A percentile compares a stretch with the other conserved stretches of the same genome.
Evolutionary conservation across 1,284 basidiomycete genomes (phyloP).

Genomic region (Wallemia hederae): DNA sequence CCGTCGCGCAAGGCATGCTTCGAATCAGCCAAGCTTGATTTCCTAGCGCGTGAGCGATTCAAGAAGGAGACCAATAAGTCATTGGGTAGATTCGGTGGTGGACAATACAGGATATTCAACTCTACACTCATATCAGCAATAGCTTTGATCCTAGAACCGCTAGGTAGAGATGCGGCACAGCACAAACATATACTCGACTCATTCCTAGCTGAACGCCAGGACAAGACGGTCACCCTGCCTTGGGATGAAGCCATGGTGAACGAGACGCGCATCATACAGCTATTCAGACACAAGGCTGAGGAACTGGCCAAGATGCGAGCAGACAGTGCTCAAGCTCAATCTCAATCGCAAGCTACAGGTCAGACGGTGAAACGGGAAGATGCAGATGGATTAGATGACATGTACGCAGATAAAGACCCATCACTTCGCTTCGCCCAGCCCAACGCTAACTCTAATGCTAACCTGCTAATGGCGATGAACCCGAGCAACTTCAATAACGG

Average conservation of each 20-base stretch:
- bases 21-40: not conserved
- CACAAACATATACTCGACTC: not conserved
- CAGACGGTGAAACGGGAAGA: not conserved
- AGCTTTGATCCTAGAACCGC: not conserved
- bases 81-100: not conserved
- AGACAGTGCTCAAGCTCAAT: too few species aligned
- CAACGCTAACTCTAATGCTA: not conserved
- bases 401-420: not conserved
- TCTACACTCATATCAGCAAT: not conserved
- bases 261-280: not conserved
- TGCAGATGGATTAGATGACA: not conserved
- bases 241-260: not conserved
- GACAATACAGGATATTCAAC: not conserved
- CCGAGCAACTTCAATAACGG: too few species aligned
- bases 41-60: not conserved
- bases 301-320: not conserved
- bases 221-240: not conserved
- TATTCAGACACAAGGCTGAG: not conserved
- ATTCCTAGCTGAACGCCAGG: not conserved
- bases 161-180: not conserved
- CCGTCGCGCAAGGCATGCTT: not conserved
- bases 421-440: not conserved
- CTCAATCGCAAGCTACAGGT: too few species aligned
- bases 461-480: not conserved
- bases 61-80: not conserved